Evolutionary conservation across 2,329 filamentous ascomycete species (phyloP).

Genomic region (Gliomastix tumulicola): DNA sequence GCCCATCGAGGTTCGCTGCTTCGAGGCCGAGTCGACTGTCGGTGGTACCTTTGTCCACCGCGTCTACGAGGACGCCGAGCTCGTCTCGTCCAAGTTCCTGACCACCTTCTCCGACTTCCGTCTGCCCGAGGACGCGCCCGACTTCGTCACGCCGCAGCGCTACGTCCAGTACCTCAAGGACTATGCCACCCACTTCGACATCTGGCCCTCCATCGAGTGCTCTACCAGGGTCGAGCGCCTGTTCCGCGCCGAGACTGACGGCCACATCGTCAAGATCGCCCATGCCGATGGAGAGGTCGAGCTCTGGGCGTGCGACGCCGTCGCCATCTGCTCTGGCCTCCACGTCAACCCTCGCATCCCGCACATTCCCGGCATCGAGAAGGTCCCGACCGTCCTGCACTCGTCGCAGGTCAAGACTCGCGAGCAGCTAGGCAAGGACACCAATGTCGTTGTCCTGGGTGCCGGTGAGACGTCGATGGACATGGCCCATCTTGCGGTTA

Average conservation of each 20-base stretch:
- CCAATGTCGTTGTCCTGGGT: conserved; percentile 32
- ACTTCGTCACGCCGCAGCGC: conserved; percentile 28
- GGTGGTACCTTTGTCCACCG: conserved; percentile 35
- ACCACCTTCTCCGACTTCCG: conserved; percentile 38
- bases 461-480: conserved; percentile 36
- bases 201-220: conserved; percentile 25
- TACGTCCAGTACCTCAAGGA: conserved; percentile 31
- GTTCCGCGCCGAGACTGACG: not conserved
- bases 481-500: conserved; percentile 31
- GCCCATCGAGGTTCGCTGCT: conserved; percentile 29
- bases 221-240: conserved; percentile 1
- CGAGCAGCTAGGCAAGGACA: conserved; percentile 27
- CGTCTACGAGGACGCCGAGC: conserved; percentile 32
- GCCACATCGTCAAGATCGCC: conserved; percentile 1
- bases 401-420: conserved; percentile 32
- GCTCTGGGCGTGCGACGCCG: conserved; percentile 29
- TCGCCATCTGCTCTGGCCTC: conserved; percentile 34
- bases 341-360: conserved; percentile 29
- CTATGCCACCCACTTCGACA: conserved; percentile 26
- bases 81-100: conserved; percentile 35
- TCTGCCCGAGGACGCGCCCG: conserved; percentile 24
- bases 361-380: conserved; percentile 24
- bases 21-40: conserved; percentile 31
- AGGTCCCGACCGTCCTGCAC: conserved; percentile 27
- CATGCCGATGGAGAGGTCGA: not conserved